Percentiles rank a stretch among this genome's conserved stretches.
These are phyloP conservation scores for Pleurotus tuber-regium DNA, from an alignment of 768 basidiomycete species.

Conservation along the genomic window DNA sequence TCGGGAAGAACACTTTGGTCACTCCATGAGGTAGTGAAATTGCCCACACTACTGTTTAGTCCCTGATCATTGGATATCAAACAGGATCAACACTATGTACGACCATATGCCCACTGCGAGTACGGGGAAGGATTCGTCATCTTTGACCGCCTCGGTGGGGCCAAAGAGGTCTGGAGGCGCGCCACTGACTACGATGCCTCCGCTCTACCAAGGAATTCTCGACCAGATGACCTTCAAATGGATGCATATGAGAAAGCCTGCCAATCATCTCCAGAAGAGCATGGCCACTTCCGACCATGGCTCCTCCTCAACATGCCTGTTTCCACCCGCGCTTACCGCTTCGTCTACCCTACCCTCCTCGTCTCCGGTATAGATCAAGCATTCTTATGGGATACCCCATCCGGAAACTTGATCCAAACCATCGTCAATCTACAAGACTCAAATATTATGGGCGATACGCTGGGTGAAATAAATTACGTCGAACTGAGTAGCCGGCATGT, in stretches of 20 bases:
- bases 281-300: conserved; percentile 64
- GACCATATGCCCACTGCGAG: conserved; percentile 64
- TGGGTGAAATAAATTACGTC: conserved; percentile 51
- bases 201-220: conserved; percentile 21
- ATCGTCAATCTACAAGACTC: conserved; percentile 37
- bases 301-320: conserved; percentile 49
- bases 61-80: too few species aligned
- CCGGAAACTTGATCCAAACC: conserved; percentile 45
- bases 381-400: conserved; percentile 63
- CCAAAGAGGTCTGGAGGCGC: conserved; percentile 73
- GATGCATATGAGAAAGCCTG: conserved; percentile 11
- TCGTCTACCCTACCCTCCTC: conserved; percentile 65
- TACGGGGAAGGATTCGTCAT: conserved; percentile 70
- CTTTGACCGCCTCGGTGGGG: conserved; percentile 56
- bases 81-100: conserved; percentile 43
- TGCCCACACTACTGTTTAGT: background rate
- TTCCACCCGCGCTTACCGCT: conserved; percentile 53
- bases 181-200: conserved; percentile 27
- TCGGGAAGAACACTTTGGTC: conserved; percentile 55
- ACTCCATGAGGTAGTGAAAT: conserved; percentile 47
- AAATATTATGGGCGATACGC: background rate
- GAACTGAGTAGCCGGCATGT: conserved; percentile 59
- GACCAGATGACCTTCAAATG: conserved; percentile 30
- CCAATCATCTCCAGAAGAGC: conserved; percentile 10
- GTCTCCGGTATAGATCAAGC: conserved; percentile 42